phyloP scores from a whole-genome alignment of 2,329 filamentous ascomycete genomes.

The Thielaviopsis populi region DNA sequence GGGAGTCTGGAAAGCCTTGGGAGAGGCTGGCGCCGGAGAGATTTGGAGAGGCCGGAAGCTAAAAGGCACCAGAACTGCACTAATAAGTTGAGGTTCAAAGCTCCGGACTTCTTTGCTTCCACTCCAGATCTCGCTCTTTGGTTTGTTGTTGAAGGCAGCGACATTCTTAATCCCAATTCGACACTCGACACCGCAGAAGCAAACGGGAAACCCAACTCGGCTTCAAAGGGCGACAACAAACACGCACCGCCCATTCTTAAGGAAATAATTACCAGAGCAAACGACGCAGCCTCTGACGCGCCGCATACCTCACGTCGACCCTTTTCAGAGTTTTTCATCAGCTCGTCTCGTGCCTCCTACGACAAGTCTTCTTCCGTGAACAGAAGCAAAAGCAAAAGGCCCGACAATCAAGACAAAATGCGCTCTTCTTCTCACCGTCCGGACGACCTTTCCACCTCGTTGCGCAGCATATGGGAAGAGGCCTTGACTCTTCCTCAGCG shows the following conservation, averaged over 20 bases:
- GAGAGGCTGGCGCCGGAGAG: background rate
- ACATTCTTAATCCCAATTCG: background rate
- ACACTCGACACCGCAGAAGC: background rate
- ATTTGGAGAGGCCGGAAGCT: background rate
- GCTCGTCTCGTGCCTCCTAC: background rate
- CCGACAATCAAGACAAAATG: slow-evolving; percentile 7
- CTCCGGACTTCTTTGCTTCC: background rate
- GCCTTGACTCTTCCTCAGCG: slow-evolving; percentile 8
- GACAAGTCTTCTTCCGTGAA: background rate
- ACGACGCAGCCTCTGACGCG: background rate
- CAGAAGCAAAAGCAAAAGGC: background rate
- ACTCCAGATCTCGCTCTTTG: background rate
- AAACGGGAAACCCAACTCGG: background rate
- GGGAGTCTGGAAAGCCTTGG: background rate
- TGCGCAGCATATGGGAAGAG: slow-evolving; percentile 12
- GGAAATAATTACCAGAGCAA: background rate
- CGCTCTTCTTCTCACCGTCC: slow-evolving; percentile 8
- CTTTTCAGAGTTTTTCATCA: background rate
- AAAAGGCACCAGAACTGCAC: background rate
- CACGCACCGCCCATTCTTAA: background rate
- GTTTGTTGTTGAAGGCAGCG: background rate
- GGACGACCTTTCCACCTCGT: slow-evolving; percentile 3
- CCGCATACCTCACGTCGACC: background rate
- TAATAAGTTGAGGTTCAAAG: background rate
- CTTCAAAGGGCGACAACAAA: background rate